These are phyloP conservation scores for Cyberlindnera xishuangbannaensis DNA, from an alignment of 805 yeast species.

Conservation along the genomic window DNA sequence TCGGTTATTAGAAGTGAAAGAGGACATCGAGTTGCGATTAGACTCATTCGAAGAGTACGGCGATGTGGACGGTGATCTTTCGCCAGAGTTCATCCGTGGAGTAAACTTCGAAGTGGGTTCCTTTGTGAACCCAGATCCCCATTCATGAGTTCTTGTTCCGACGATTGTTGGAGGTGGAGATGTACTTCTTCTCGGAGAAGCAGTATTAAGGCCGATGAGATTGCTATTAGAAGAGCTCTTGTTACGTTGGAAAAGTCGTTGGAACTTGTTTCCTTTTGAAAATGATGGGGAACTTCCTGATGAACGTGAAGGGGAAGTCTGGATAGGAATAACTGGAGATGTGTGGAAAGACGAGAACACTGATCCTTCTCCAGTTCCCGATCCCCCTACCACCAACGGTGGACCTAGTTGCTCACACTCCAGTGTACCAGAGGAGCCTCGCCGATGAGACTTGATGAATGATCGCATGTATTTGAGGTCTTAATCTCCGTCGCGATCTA, in stretches of 20 bases:
- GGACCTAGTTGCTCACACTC: conserved; percentile 2
- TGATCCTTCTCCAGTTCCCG: neutral
- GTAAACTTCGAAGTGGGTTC: neutral
- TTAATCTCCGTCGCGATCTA: no score
- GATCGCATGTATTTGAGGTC: conserved; percentile 30
- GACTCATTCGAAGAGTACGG: conserved; percentile 5
- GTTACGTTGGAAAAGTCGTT: conserved; percentile 21
- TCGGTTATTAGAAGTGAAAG: conserved; percentile 1
- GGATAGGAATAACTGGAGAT: conserved; percentile 3
- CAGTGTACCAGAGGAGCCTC: conserved; percentile 26
- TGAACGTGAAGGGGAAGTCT: conserved; percentile 4
- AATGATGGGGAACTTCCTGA: conserved; percentile 6
- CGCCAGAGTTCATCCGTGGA: conserved; percentile 1
- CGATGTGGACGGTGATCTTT: conserved; percentile 4
- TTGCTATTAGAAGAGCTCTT: conserved; percentile 16
- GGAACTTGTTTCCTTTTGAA: conserved; percentile 17
- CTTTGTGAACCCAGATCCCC: conserved; percentile 31
- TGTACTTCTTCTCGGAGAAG: conserved; percentile 11
- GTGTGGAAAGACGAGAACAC: neutral
- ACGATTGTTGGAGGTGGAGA: conserved; percentile 31
- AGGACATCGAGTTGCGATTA: conserved; percentile 3
- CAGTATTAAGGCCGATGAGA: conserved; percentile 13
- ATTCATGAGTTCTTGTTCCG: conserved; percentile 45
- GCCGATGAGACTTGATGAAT: conserved; percentile 34
- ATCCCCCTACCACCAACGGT: neutral